Evolutionary conservation across 2,329 filamentous ascomycete genomes (phyloP).

Genomic region (Calycina herbarum): DNA sequence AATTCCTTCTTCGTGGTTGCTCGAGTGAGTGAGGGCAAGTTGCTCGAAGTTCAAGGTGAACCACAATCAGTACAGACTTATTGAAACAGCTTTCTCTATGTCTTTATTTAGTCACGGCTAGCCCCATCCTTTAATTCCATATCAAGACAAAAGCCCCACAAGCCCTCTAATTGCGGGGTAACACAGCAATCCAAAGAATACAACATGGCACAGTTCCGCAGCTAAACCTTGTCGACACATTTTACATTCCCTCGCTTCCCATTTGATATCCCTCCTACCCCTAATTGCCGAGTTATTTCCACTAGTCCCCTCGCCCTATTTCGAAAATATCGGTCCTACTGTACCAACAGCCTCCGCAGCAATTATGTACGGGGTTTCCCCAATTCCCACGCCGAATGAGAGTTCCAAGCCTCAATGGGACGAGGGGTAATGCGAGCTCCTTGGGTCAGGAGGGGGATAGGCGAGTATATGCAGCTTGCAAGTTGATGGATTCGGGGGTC

Average conservation of each 20-base stretch:
- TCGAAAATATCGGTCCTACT: neutral
- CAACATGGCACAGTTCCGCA: conserved; percentile 19
- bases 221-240: neutral
- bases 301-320: neutral
- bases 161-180: conserved; percentile 3
- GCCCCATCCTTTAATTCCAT: conserved; percentile 6
- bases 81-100: neutral
- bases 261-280: conserved; percentile 17
- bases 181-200: neutral
- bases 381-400: neutral
- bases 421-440: neutral
- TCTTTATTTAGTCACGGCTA: neutral
- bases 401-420: neutral
- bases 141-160: conserved; percentile 13
- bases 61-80: neutral
- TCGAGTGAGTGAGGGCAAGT: neutral
- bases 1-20: neutral
- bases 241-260: conserved; percentile 4
- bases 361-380: neutral
- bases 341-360: neutral
- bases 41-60: neutral
- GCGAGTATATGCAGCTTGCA: conserved; percentile 12
- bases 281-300: conserved; percentile 26
- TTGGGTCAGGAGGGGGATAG: neutral
- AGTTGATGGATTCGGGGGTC: neutral